phyloP scores from a whole-genome alignment of 2,329 filamentous ascomycete species.

The Fusarium piperis region DNA sequence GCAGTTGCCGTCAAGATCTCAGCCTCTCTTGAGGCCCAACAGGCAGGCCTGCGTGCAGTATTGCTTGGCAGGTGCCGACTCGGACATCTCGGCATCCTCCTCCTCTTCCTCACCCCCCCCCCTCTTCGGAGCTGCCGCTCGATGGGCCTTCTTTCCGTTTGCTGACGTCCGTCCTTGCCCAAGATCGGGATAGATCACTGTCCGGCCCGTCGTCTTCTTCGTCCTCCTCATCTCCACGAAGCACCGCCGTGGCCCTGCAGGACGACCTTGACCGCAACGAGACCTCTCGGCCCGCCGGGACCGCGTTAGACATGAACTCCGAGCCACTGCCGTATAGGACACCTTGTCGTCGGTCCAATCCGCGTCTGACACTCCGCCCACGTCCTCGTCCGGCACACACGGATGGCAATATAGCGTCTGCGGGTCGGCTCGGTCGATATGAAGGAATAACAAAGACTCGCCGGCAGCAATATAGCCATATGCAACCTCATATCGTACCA shows the following conservation, averaged over 20 bases:
- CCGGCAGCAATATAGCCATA: conserved; percentile 42
- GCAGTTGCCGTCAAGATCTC: conserved; percentile 29
- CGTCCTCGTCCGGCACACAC: conserved; percentile 19
- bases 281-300: not conserved
- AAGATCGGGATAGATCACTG: too few species aligned
- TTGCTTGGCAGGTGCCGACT: conserved; percentile 6
- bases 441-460: conserved; percentile 40
- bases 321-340: conserved; percentile 27
- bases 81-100: too few species aligned
- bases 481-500: conserved; percentile 28
- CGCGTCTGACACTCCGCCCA: not conserved
- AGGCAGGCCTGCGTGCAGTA: conserved; percentile 38
- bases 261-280: too few species aligned
- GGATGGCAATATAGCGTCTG: conserved; percentile 31
- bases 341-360: not conserved
- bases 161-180: too few species aligned
- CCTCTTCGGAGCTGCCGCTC: not conserved
- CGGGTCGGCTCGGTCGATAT: conserved; percentile 22
- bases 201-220: too few species aligned
- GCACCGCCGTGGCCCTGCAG: too few species aligned
- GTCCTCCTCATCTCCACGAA: too few species aligned
- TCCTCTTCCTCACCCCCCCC: not conserved
- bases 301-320: not conserved
- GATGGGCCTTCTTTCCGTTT: too few species aligned
- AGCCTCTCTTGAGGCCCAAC: conserved; percentile 31